Conservation (phyloP, 1,284 basidiomycete species). For the Ganoderma leucocontextum region DNA sequence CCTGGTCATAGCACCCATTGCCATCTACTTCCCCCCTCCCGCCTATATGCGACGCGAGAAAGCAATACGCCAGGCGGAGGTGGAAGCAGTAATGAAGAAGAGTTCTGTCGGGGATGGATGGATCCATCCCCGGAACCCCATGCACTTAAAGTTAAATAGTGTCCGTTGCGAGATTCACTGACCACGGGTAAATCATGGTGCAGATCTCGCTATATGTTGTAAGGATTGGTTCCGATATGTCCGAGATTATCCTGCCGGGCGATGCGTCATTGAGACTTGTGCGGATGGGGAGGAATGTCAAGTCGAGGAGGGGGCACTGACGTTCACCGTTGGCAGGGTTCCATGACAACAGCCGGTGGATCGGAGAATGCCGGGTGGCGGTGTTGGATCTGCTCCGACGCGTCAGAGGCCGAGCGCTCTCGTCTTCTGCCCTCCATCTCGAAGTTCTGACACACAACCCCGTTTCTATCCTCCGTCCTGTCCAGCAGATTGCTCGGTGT, state of each 20-base stretch:
- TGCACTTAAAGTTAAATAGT: background rate
- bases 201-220: background rate
- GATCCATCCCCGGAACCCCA: background rate
- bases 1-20: background rate
- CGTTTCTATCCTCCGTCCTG: background rate
- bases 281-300: background rate
- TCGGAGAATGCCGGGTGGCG: constrained; percentile 2
- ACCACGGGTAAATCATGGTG: background rate
- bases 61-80: background rate
- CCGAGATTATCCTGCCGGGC: background rate
- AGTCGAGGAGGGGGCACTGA: background rate
- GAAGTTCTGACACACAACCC: background rate
- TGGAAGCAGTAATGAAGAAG: constrained; percentile 2
- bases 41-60: background rate
- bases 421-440: too few relatives aligned
- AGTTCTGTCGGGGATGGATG: background rate
- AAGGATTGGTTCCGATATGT: background rate
- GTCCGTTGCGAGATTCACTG: background rate
- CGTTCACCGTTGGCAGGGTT: background rate
- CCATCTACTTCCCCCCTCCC: background rate
- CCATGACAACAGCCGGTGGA: background rate
- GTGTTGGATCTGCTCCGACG: constrained; percentile 3
- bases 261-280: background rate
- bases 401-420: too few relatives aligned
- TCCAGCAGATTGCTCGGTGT: background rate